Conservation (phyloP, 2,329 filamentous ascomycete genomes). For the Dactylella cylindrospora region DNA sequence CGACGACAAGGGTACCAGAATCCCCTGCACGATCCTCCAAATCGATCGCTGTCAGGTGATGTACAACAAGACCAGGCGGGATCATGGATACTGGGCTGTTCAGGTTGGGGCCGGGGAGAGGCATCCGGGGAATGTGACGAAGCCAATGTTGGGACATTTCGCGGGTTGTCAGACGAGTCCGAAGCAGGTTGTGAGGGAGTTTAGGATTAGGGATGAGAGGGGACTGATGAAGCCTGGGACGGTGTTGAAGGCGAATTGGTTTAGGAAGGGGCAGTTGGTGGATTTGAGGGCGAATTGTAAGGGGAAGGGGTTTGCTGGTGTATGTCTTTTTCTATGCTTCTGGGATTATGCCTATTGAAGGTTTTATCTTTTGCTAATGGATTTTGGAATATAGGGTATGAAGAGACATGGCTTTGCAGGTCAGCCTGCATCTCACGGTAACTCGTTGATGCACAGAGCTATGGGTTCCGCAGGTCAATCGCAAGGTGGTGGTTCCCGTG, state of each 20-base stretch:
- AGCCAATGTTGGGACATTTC: conserved; percentile 84
- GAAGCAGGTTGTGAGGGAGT: conserved; percentile 82
- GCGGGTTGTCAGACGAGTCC: conserved; percentile 77
- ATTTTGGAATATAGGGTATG: conserved; percentile 65
- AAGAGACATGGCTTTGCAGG: conserved; percentile 89
- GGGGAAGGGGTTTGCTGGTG: conserved; percentile 89
- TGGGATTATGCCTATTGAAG: neutral
- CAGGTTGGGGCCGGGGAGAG: conserved; percentile 80
- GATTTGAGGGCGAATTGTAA: conserved; percentile 77
- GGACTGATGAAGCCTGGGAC: conserved; percentile 77
- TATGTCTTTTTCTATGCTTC: conserved; percentile 50
- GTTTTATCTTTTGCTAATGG: neutral
- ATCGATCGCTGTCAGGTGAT: conserved; percentile 89
- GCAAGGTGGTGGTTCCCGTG: conserved; percentile 88
- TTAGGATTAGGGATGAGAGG: conserved; percentile 72
- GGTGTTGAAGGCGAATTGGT: conserved; percentile 82
- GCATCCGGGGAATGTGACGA: conserved; percentile 72
- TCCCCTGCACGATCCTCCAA: conserved; percentile 88
- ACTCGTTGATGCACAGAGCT: conserved; percentile 87
- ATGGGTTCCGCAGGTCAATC: conserved; percentile 87
- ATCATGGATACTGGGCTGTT: conserved; percentile 90
- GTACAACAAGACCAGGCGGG: conserved; percentile 75
- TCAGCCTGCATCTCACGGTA: conserved; percentile 90
- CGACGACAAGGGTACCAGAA: conserved; percentile 72
- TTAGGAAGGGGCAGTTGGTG: conserved; percentile 83